Evolutionary conservation across 441 rosid species (phyloP).

Genomic region (Gossypium gossypioides): DNA sequence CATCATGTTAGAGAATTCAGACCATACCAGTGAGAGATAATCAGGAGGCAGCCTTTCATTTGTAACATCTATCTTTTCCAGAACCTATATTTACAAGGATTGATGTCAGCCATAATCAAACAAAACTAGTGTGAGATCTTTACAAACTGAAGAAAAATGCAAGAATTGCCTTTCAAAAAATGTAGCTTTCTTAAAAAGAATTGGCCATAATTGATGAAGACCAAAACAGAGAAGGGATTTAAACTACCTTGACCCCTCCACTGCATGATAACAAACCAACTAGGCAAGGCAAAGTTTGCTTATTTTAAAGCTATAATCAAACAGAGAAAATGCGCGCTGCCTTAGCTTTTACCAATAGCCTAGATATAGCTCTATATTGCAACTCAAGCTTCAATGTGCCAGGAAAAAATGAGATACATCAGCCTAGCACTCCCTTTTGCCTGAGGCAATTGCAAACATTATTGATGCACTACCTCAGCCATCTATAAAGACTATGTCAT

Average conservation of each 20-base stretch:
- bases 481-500: neutral
- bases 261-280: neutral
- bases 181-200: neutral
- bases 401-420: constrained; percentile 9
- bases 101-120: constrained; percentile 3
- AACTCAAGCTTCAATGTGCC: constrained; percentile 10
- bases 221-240: neutral
- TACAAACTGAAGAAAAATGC: neutral
- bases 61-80: constrained; percentile 43
- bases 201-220: neutral
- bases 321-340: neutral
- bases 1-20: neutral
- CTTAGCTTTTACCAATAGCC: neutral
- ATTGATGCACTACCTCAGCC: constrained; percentile 10
- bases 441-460: constrained; percentile 10
- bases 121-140: neutral
- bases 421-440: constrained; percentile 10
- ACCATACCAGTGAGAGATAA: constrained; percentile 57
- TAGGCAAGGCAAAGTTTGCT: neutral
- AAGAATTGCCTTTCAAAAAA: neutral
- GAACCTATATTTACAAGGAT: constrained; percentile 41
- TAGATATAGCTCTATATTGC: neutral
- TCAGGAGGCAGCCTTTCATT: constrained; percentile 46
- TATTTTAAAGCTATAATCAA: neutral
- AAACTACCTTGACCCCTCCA: neutral